A percentile compares a stretch with the other conserved stretches of the same genome.
Evolutionary conservation across 768 basidiomycete species (phyloP).

Genomic region (Termitomyces sp.): DNA sequence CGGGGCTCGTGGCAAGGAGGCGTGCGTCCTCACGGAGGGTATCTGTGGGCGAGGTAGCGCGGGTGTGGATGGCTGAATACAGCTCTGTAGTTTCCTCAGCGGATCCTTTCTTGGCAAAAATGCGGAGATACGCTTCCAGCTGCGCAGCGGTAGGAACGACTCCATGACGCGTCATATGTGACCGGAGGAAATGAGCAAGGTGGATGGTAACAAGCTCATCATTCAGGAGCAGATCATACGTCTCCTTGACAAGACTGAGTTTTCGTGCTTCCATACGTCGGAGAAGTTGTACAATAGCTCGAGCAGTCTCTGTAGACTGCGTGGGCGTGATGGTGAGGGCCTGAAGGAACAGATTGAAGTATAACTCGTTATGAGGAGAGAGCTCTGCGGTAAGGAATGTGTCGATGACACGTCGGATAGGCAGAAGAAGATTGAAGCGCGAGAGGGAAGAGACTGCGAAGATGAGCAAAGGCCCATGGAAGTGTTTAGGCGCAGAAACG

Average conservation of each 20-base stretch:
- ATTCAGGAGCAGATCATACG: constrained; percentile 38
- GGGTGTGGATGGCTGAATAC: constrained; percentile 26
- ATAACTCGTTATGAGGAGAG: constrained; percentile 19
- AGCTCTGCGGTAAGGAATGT: constrained; percentile 31
- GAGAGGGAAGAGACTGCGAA: constrained; percentile 43
- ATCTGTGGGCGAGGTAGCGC: constrained; percentile 1
- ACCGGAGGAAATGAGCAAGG: constrained; percentile 40
- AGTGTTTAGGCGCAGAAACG: constrained; percentile 19
- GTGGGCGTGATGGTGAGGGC: constrained; percentile 39
- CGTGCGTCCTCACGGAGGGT: neutral
- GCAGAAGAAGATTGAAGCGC: constrained; percentile 39
- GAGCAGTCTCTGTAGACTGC: constrained; percentile 31
- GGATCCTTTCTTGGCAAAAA: constrained; percentile 38
- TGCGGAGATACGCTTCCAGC: constrained; percentile 41
- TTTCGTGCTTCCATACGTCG: constrained; percentile 40
- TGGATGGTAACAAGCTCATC: constrained; percentile 47
- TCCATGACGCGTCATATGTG: constrained; percentile 34
- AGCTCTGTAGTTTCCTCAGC: neutral
- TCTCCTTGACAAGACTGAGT: constrained; percentile 32
- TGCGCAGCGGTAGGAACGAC: constrained; percentile 34
- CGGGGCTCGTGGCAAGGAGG: neutral
- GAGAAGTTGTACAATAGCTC: constrained; percentile 35
- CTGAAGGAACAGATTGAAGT: constrained; percentile 51
- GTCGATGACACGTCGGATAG: constrained; percentile 38
- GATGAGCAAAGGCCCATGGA: constrained; percentile 39